Evolutionary conservation across 345 rosid genomes (phyloP).

Genomic region (Salix arbutifolia): DNA sequence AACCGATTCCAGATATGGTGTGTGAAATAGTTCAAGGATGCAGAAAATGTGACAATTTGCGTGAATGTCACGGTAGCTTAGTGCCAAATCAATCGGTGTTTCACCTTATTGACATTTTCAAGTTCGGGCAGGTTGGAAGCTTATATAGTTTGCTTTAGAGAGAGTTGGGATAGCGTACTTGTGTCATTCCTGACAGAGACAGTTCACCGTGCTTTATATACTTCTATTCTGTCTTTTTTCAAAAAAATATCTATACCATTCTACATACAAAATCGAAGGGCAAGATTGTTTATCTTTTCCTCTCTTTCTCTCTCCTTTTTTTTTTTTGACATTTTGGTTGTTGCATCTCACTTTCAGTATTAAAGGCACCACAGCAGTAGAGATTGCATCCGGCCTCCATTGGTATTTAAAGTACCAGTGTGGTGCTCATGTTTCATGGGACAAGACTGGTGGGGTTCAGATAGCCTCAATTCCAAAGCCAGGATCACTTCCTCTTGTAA

Average conservation of each 20-base stretch:
- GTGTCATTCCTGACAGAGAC: background rate
- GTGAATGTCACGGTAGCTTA: background rate
- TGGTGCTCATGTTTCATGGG: slow-evolving; percentile 92
- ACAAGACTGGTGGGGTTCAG: slow-evolving; percentile 86
- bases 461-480: slow-evolving; percentile 66
- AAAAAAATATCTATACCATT: background rate
- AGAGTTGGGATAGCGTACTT: background rate
- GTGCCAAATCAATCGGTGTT: background rate
- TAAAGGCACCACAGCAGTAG: slow-evolving; percentile 81
- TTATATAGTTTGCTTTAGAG: background rate
- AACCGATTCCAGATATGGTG: background rate
- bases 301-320: background rate
- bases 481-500: slow-evolving; percentile 65
- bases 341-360: slow-evolving; percentile 39
- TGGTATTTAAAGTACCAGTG: slow-evolving; percentile 89
- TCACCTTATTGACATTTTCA: background rate
- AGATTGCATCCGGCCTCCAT: slow-evolving; percentile 82
- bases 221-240: background rate
- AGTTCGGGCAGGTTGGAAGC: background rate
- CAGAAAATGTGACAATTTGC: background rate
- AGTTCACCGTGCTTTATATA: background rate
- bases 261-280: background rate
- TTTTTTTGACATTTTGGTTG: background rate
- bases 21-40: background rate
- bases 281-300: background rate